Percentiles rank a stretch among this genome's conserved stretches.
Evolutionary conservation across 345 rosid species (phyloP).

Genomic region (Hibiscus mutabilis): DNA sequence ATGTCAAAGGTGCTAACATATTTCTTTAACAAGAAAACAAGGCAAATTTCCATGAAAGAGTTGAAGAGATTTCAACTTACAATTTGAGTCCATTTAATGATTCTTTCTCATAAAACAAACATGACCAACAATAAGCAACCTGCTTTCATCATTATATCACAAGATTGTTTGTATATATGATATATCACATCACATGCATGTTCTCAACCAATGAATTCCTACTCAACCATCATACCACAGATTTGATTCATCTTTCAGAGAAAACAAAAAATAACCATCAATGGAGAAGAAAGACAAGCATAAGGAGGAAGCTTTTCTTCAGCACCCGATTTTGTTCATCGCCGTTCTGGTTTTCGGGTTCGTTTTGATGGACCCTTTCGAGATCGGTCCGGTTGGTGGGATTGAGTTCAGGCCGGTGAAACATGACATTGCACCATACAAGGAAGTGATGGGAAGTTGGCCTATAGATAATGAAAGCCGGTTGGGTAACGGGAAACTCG

Average conservation of each 20-base stretch:
- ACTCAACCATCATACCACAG: not conserved
- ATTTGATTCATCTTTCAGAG: not conserved
- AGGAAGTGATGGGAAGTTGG: conserved; percentile 76
- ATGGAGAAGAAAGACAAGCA: conserved; percentile 51
- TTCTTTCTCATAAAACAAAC: conserved; percentile 9
- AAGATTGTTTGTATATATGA: not conserved
- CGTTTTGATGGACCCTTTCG: conserved; percentile 57
- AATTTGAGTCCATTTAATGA: not conserved
- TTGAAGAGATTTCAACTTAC: not conserved
- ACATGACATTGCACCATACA: conserved; percentile 86
- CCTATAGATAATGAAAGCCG: conserved; percentile 70
- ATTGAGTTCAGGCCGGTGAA: conserved; percentile 73
- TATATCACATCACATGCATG: conserved; percentile 21
- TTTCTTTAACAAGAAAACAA: no score
- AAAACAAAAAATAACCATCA: not conserved
- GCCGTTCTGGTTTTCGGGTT: conserved; percentile 52
- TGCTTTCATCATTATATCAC: not conserved
- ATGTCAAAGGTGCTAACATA: no score
- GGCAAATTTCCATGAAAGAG: not conserved
- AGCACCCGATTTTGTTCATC: conserved; percentile 41
- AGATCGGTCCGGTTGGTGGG: conserved; percentile 68
- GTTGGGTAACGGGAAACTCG: conserved; percentile 58
- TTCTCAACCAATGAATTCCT: conserved; percentile 11
- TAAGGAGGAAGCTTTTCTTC: conserved; percentile 33
- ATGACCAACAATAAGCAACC: conserved; percentile 24